Base-by-base conservation (phyloP, 805 yeast genomes). In the Kazachstania taianensis region DNA sequence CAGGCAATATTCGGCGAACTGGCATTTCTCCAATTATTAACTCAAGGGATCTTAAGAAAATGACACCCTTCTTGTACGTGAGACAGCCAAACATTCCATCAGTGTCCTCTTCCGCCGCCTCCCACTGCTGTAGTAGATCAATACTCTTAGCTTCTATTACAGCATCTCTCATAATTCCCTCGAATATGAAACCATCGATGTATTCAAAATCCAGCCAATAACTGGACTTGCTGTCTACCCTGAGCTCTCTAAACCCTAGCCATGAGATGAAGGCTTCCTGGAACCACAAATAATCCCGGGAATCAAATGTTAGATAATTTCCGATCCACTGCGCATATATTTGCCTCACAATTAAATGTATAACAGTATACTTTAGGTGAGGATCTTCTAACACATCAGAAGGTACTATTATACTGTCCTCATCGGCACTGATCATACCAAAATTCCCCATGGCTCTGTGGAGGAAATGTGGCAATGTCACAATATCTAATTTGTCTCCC, bases 391-490 rank as follows among this genome's bases (percentile, higher is more conserved):
- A 43, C 2, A 52, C 46, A 14, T 39, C 17, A 25, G 62, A 62
- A 0, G 68, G 62, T 12, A 67, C 42, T 14, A 72, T 41, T 7
- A 71, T 44, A 43, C 73, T 78, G 31, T 69, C 67, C 35, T 71
- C 67, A 36, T 76, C 68, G 6, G 78, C 65, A 2, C 80, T 72
- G 33, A 82, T 66, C 59, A 79, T 57, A 4, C 84, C 81, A 72
- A 81, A 78, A 52, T 81, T 81, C 52, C 82, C 94, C 76, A 80
- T 81, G 2, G 83, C 92, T 40, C 82, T 81, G 52, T 81, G 89
- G 20, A 74, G 67, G 38, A 82, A 61, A 46, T 76, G 78, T 8
- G 92, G 92, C 7, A 82, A 54, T 1, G 81, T 72, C 3, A 77
- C 72, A 32, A 82, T 58, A 50, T 81, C 92, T 19, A 82, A 56